phyloP scores from a whole-genome alignment of 169 alveolate genomes.

The Amoebophrya sp. region DNA sequence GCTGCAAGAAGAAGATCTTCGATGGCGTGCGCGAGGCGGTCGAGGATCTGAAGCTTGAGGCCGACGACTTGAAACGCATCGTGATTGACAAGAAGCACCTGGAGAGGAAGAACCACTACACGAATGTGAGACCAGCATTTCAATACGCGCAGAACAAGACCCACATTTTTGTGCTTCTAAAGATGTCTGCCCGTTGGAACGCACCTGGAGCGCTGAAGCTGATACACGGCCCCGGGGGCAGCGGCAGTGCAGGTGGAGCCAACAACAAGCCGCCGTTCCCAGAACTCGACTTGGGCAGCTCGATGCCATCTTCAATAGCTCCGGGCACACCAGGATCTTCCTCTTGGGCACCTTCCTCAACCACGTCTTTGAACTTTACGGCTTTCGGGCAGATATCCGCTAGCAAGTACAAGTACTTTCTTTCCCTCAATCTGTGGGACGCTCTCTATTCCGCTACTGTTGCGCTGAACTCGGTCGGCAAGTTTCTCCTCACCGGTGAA shows the following conservation, averaged over 20 bases:
- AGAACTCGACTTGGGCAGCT: too few species aligned
- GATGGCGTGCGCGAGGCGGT: background rate
- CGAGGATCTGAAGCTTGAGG: background rate
- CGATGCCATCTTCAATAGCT: too few species aligned
- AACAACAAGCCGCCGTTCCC: too few species aligned
- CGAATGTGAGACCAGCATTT: slow-evolving; percentile 54
- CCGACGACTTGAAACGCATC: background rate
- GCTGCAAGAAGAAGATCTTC: background rate
- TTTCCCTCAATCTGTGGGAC: background rate
- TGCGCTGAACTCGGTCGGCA: background rate
- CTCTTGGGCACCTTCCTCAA: too few species aligned
- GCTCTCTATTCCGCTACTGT: background rate
- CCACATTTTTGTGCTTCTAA: slow-evolving; percentile 42
- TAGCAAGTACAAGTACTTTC: background rate
- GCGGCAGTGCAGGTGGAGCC: background rate
- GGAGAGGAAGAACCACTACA: background rate
- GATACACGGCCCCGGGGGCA: background rate
- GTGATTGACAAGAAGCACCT: background rate
- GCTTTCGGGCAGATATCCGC: background rate
- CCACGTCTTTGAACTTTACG: background rate
- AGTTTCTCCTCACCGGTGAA: background rate
- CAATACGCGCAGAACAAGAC: slow-evolving; percentile 64
- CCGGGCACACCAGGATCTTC: too few species aligned
- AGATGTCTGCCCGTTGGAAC: slow-evolving; percentile 62
- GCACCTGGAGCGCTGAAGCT: slow-evolving; percentile 49